Base-by-base conservation (phyloP, 2,329 filamentous ascomycete genomes). In the Akanthomyces muscarius region DNA sequence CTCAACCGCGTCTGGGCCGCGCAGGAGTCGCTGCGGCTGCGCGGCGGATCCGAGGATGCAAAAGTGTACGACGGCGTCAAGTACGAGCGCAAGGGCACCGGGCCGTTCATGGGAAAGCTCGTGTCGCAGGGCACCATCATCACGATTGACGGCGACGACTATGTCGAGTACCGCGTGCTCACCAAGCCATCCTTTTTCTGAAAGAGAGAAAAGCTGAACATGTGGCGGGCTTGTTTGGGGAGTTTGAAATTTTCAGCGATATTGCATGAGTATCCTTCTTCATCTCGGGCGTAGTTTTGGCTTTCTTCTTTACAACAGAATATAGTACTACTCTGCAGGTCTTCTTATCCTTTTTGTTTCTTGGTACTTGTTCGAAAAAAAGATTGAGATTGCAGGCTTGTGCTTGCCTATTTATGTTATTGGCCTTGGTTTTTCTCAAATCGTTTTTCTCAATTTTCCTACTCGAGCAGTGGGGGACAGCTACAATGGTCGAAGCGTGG, bases 141-240 rank as follows among this genome's bases (percentile, higher is more conserved):
- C 68, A 86, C 77, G 54, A 88, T 89, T 64, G 85, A 88, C 64
- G 86, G 85, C 25, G 86, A 88, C 70, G 86, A 88, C 66, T 89
- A 86, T 65, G 85, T 89, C 41, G 86, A 88, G 71, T 88, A 88
- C 66, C 81, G 86, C 2, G 84, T 89, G 1, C 78, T 89, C 30
- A 87, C 83, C 1, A 88, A 86, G 73, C 84, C 85, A 0, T 82
- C 79, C 0, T 88, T 88, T 68, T 87, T 86, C 66, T 86, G 71
- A 69, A 62, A 11, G 6, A 21, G 25, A 5, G 28, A 33, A 50
- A 28, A 41, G 2, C 33, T 7, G 3, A 10, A 10, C 13, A 48
- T 5, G 4, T 18, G 10, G 47, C 16, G 47, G 28, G 50, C 3
- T 38, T 38, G 18, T 16, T 25, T 36, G 7, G 33, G 50, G 28